Conservation (phyloP, 306 rosid species). For the Cucurbita argyrosperma region DNA sequence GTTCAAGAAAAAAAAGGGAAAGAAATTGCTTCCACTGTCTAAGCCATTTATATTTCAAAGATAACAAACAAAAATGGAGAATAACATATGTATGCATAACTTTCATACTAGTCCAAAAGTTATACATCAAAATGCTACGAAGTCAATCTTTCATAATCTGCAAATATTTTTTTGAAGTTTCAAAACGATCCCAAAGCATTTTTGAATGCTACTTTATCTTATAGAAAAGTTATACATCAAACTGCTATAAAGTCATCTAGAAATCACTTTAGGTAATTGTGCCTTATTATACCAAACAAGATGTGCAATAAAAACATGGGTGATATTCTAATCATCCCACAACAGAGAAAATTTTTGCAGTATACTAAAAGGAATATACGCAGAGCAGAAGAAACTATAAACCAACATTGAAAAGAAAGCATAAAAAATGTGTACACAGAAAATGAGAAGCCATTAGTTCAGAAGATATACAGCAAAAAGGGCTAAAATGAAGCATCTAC, state of each 20-base stretch:
- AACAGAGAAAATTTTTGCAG: background rate
- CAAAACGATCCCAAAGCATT: too few relatives aligned
- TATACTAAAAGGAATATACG: background rate
- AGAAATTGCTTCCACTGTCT: too few relatives aligned
- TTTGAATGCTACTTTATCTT: too few relatives aligned
- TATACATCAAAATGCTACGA: background rate
- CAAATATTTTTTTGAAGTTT: too few relatives aligned
- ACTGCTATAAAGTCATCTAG: background rate
- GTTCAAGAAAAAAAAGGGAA: background rate
- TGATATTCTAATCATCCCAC: background rate
- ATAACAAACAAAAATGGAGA: too few relatives aligned
- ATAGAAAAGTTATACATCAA: too few relatives aligned
- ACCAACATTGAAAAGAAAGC: background rate
- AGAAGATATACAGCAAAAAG: background rate
- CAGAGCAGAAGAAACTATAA: background rate
- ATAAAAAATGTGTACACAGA: background rate
- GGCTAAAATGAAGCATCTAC: background rate
- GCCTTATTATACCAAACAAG: background rate
- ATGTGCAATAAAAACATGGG: background rate
- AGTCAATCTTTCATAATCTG: background rate
- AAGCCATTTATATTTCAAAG: too few relatives aligned
- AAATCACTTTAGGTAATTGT: background rate
- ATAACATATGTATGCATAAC: too few relatives aligned
- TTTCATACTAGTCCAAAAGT: too few relatives aligned
- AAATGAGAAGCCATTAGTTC: background rate